A percentile compares a stretch with the other conserved stretches of the same genome.
These are phyloP conservation scores for Sarcodon aspratus DNA, from an alignment of 768 basidiomycete species.

Conservation along the genomic window DNA sequence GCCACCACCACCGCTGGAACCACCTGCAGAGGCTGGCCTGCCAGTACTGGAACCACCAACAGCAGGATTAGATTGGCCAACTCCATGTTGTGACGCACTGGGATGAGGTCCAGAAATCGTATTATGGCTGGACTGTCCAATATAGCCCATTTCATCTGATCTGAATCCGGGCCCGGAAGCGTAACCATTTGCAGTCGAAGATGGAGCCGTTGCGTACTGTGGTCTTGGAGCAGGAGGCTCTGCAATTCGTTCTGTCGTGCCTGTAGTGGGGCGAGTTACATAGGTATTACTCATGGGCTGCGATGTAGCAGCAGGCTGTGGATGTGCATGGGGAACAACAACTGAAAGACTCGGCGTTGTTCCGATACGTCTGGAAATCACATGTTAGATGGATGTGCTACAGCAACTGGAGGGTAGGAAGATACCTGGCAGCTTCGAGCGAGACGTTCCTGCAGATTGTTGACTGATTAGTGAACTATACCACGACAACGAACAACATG, in stretches of 20 bases:
- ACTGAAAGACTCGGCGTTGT: constrained; percentile 27
- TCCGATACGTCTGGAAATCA: constrained; percentile 33
- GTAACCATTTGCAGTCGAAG: neutral
- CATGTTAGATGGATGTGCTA: neutral
- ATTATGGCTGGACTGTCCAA: neutral
- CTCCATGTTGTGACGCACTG: too few relatives aligned
- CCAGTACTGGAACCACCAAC: neutral
- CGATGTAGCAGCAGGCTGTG: constrained; percentile 1
- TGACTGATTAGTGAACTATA: neutral
- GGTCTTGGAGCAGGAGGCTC: neutral
- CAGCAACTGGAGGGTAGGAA: neutral
- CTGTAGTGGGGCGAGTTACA: too few relatives aligned
- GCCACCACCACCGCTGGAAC: constrained; percentile 1
- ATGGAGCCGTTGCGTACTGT: neutral
- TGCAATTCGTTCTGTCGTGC: too few relatives aligned
- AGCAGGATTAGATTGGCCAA: neutral
- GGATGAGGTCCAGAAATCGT: neutral
- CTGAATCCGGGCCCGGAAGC: neutral
- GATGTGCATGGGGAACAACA: constrained; percentile 7
- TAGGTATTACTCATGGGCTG: neutral
- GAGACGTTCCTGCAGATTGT: constrained; percentile 48
- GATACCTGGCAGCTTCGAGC: constrained; percentile 49
- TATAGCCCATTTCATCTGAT: neutral
- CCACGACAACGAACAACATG: constrained; percentile 7
- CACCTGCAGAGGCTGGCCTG: constrained; percentile 1